Percentiles rank a stretch among this genome's conserved stretches.
These are phyloP conservation scores for Basidioascus undulatus DNA, from an alignment of 768 basidiomycete genomes.

Conservation along the genomic window DNA sequence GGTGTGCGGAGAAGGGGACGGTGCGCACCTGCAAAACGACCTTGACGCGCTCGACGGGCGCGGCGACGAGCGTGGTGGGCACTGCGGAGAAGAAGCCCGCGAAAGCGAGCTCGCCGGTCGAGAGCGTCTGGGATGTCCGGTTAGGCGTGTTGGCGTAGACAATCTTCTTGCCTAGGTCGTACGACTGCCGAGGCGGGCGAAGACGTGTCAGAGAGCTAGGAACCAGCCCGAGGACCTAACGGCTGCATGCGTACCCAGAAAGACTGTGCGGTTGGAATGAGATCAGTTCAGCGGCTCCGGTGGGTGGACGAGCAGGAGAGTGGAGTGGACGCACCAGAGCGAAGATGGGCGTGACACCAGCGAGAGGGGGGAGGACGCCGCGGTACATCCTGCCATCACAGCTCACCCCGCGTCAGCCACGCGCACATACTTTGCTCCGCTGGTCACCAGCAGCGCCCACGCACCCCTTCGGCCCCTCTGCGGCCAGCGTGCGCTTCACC, in stretches of 20 bases:
- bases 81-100: constrained; percentile 89
- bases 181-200: constrained; percentile 43
- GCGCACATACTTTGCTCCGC: too few species aligned
- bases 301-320: background rate
- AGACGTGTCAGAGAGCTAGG: too few species aligned
- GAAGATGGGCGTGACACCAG: constrained; percentile 75
- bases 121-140: constrained; percentile 35
- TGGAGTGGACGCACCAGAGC: too few species aligned
- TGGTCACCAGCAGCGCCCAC: too few species aligned
- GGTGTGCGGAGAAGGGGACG: background rate
- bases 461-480: constrained; percentile 73
- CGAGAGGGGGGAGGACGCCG: constrained; percentile 22
- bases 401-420: background rate
- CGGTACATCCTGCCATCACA: constrained; percentile 46
- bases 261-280: too few species aligned
- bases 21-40: constrained; percentile 59
- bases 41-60: constrained; percentile 89
- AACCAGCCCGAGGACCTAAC: too few species aligned
- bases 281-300: background rate
- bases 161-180: constrained; percentile 73
- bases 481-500: constrained; percentile 67
- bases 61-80: constrained; percentile 76
- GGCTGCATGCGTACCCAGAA: too few species aligned
- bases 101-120: constrained; percentile 54
- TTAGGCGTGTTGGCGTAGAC: constrained; percentile 59